Base-by-base conservation (phyloP, 2,329 filamentous ascomycete species). In the Lojkania enalia region DNA sequence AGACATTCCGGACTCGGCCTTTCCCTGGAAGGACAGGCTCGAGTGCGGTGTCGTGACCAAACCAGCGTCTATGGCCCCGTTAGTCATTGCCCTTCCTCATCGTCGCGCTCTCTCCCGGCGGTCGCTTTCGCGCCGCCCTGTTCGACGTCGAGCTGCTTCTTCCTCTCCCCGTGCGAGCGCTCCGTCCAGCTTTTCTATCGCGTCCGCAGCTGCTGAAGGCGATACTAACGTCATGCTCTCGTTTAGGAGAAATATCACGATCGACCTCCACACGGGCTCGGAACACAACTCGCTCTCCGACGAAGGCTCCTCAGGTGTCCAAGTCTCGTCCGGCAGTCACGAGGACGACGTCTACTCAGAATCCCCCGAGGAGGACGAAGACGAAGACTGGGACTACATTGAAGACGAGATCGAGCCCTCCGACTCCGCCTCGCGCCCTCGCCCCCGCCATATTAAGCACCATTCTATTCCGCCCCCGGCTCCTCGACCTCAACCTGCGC, bases 351-450 rank as follows among this genome's bases (percentile, higher is more conserved):
- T 64, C 20, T 64, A 61, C 53, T 59, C 58, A 29, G 54, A 53
- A 16, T 58, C 57, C 11, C 55, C 58, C 33, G 64, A 65, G 43
- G 65, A 64, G 19, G 63, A 69, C 38, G 55, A 64, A 14, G 54
- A 55, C 20, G 67, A 71, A 60, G 63, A 63, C 35, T 60, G 64
- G 20, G 64, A 52, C 57, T 60, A 66, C 50, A 61, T 67, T 44
- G 60, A 64, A 33, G 63, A 73, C 69, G 72, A 73, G 42, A 72
- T 78, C 54, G 69, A 72, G 18, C 74, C 74, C 19, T 74, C 70
- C n/a, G 75, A 78, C 58, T 77, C 74, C 19, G 75, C 74, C 16
- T 77, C 75, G 15, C 68, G 71, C 35, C 70, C 73, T 2, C 63
- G 68, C 35, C 55, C 49, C 13, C 14, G 49, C 44, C n/a, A n/a